These are phyloP conservation scores for Wickerhamiella kazuoi DNA, from an alignment of 805 yeast species.

Conservation along the genomic window DNA sequence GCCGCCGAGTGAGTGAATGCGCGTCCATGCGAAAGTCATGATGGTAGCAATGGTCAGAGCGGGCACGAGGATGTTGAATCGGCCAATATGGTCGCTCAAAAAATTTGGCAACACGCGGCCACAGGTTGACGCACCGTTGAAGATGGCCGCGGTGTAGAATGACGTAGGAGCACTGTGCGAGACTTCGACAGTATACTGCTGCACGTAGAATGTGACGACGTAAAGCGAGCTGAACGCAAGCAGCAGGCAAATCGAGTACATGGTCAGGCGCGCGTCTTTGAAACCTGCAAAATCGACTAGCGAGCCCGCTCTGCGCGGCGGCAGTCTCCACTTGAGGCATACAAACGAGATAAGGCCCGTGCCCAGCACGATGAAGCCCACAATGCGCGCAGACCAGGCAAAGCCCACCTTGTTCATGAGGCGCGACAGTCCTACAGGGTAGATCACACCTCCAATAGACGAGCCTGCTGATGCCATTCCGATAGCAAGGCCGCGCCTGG, in stretches of 20 bases:
- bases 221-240: constrained; percentile 19
- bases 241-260: constrained; percentile 12
- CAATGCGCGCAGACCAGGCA: constrained; percentile 35
- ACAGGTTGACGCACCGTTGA: constrained; percentile 28
- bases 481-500: constrained; percentile 28
- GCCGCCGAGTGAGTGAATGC: constrained; percentile 20
- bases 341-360: constrained; percentile 15
- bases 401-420: constrained; percentile 31
- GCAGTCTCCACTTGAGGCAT: constrained; percentile 17
- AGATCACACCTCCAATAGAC: constrained; percentile 32
- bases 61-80: constrained; percentile 34
- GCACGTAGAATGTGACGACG: constrained; percentile 20
- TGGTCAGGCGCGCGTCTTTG: background rate
- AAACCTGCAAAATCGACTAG: constrained; percentile 3
- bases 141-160: constrained; percentile 4
- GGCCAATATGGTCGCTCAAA: constrained; percentile 37
- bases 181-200: constrained; percentile 16
- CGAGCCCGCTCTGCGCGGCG: constrained; percentile 12
- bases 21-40: background rate
- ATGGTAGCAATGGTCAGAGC: background rate
- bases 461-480: constrained; percentile 35
- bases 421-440: constrained; percentile 30
- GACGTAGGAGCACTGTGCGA: constrained; percentile 11
- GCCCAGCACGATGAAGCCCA: constrained; percentile 28
- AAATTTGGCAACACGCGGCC: constrained; percentile 42